These are phyloP conservation scores for Phytophthora melonis DNA, from an alignment of 352 stramenopile genomes.

Conservation along the genomic window DNA sequence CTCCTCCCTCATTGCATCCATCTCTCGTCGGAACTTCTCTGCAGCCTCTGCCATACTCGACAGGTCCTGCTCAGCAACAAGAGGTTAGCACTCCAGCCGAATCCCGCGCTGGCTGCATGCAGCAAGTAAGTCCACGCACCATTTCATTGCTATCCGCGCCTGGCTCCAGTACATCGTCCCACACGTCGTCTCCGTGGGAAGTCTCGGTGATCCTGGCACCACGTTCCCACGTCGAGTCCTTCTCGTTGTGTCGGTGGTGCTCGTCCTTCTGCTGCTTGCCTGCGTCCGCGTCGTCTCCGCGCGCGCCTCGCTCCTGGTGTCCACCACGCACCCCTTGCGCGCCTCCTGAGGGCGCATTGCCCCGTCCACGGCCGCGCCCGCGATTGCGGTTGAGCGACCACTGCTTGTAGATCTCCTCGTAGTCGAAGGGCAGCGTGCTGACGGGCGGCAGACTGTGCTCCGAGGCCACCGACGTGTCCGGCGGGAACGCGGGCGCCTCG, in stretches of 20 bases:
- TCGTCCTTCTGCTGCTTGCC: constrained; percentile 50
- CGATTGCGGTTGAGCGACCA: constrained; percentile 86
- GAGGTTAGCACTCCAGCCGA: constrained; percentile 6
- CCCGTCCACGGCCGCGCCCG: constrained; percentile 75
- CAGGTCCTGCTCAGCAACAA: constrained; percentile 60
- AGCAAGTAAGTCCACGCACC: constrained; percentile 38
- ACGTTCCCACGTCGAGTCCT: constrained; percentile 68
- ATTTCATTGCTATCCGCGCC: constrained; percentile 67
- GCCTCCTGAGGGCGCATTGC: constrained; percentile 38
- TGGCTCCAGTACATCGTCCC: constrained; percentile 78
- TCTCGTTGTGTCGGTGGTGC: constrained; percentile 45
- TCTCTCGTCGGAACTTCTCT: constrained; percentile 87
- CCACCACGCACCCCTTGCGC: constrained; percentile 21
- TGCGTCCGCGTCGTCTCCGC: constrained; percentile 57
- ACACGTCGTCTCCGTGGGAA: constrained; percentile 64
- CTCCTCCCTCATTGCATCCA: constrained; percentile 84
- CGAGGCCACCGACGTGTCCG: constrained; percentile 73
- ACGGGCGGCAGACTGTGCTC: constrained; percentile 77
- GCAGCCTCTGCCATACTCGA: constrained; percentile 82
- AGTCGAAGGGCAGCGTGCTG: constrained; percentile 82
- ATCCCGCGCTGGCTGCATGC: not conserved
- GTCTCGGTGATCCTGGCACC: constrained; percentile 51
- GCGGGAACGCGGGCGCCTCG: constrained; percentile 58
- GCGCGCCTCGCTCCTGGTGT: constrained; percentile 57
- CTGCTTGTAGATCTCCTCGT: constrained; percentile 91